Evolutionary conservation across 768 basidiomycete species (phyloP).

Genomic region (Rhizopogon rudus): DNA sequence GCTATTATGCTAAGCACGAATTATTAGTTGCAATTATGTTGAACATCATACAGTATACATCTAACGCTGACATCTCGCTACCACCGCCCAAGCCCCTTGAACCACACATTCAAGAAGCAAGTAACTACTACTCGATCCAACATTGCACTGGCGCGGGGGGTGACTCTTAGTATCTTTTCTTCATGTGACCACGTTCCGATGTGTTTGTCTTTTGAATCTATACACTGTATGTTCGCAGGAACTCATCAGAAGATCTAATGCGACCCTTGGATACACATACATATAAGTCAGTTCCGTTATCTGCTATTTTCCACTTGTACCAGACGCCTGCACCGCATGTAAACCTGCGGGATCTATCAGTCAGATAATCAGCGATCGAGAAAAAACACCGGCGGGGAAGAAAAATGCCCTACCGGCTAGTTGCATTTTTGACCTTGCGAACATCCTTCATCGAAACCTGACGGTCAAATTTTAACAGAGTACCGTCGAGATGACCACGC

Average conservation of each 20-base stretch:
- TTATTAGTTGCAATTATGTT: constrained; percentile 7
- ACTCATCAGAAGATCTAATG: background rate
- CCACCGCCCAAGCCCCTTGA: constrained; percentile 39
- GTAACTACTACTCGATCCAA: constrained; percentile 51
- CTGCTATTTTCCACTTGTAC: constrained; percentile 54
- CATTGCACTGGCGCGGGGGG: constrained; percentile 32
- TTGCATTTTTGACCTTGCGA: constrained; percentile 42
- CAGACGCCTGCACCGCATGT: constrained; percentile 37
- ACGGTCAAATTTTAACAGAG: background rate
- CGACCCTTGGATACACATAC: constrained; percentile 27
- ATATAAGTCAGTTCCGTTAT: constrained; percentile 38
- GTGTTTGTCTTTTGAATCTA: constrained; percentile 42
- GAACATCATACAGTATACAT: constrained; percentile 2
- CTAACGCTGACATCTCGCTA: constrained; percentile 16
- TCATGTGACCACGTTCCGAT: constrained; percentile 44
- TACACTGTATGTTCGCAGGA: constrained; percentile 30
- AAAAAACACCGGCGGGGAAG: background rate
- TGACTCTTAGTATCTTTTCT: constrained; percentile 34
- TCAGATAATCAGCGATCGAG: constrained; percentile 1
- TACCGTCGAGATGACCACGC: background rate
- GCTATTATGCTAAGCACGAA: background rate
- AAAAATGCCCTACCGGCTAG: constrained; percentile 39
- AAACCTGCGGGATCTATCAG: constrained; percentile 47
- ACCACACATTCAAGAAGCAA: constrained; percentile 49
- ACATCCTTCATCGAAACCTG: constrained; percentile 43